phyloP scores from a whole-genome alignment of 1,284 basidiomycete species.

The Earliella scabrosa region DNA sequence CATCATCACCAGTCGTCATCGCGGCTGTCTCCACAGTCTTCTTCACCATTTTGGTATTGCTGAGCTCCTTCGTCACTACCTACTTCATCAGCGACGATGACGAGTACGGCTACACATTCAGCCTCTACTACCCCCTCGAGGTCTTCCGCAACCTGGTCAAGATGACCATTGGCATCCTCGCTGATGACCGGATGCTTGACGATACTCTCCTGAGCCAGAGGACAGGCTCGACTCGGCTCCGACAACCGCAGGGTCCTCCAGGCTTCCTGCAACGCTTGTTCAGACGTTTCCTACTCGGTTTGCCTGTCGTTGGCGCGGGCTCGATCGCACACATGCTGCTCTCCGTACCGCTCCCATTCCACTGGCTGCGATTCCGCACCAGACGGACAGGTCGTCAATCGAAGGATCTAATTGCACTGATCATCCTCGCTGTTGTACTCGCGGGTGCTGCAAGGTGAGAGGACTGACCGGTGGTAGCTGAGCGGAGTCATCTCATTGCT shows the following conservation, averaged over 20 bases:
- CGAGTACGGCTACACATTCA: constrained; percentile 46
- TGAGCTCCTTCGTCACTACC: constrained; percentile 73
- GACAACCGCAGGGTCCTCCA: constrained; percentile 35
- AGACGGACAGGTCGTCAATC: constrained; percentile 53
- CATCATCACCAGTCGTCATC: constrained; percentile 57
- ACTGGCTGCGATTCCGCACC: constrained; percentile 67
- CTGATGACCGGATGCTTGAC: constrained; percentile 54
- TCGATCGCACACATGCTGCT: constrained; percentile 74
- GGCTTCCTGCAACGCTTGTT: constrained; percentile 59
- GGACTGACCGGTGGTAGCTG: neutral
- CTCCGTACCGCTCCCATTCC: constrained; percentile 64
- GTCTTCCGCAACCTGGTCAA: constrained; percentile 66
- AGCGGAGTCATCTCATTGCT: neutral
- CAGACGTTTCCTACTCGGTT: constrained; percentile 70
- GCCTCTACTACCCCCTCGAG: constrained; percentile 58
- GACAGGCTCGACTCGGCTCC: constrained; percentile 6
- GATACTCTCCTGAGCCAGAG: constrained; percentile 35
- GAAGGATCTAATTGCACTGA: constrained; percentile 64
- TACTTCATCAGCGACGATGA: constrained; percentile 56
- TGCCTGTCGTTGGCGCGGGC: constrained; percentile 78
- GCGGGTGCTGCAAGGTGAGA: constrained; percentile 66
- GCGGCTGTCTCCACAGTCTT: constrained; percentile 65
- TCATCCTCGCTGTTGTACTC: constrained; percentile 65
- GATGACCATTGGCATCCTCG: constrained; percentile 65
- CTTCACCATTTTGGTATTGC: constrained; percentile 69